Percentiles rank a stretch among this genome's conserved stretches.
These are phyloP conservation scores for sunflower (Helianthus annuus) DNA, from an alignment of 129 eudicot species.

Conservation along the genomic window HanXRQr2.0-SUNRISE NC_035437.2:20417186-20417685, in stretches of 20 bases:
- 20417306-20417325: no score
- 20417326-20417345: no score
- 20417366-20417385: slow-evolving; percentile 56
- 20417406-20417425: slow-evolving; percentile 50
- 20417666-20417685: slow-evolving; percentile 70
- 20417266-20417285: no score
- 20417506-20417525: slow-evolving; percentile 79
- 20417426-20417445: slow-evolving; percentile 76
- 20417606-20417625: not conserved
- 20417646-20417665: slow-evolving; percentile 20
- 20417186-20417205: no score
- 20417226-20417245: no score
- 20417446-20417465: slow-evolving; percentile 83
- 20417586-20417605: not conserved
- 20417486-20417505: slow-evolving; percentile 58
- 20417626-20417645: slow-evolving; percentile 3
- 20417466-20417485: slow-evolving; percentile 77
- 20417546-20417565: slow-evolving; percentile 55
- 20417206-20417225: no score
- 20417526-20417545: slow-evolving; percentile 48
- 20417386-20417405: slow-evolving; percentile 60
- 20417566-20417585: slow-evolving; percentile 18
- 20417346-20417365: no score
- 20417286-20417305: no score
- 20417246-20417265: no score